Evolutionary conservation across 2,329 filamentous ascomycete species (phyloP).

Genomic region (Ramularia endophylla): DNA sequence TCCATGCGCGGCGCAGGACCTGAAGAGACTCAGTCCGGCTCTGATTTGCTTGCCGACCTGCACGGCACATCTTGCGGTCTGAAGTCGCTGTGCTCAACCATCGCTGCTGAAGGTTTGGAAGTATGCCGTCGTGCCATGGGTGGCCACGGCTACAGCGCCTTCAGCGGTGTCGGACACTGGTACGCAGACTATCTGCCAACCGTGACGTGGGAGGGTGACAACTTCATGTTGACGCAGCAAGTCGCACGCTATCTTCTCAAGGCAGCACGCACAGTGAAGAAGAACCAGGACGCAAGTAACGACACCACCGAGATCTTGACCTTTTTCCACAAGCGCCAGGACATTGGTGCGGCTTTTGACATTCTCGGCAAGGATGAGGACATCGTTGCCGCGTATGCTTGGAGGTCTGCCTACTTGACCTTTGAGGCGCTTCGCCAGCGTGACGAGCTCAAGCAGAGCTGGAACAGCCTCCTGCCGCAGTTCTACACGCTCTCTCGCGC

Average conservation of each 20-base stretch:
- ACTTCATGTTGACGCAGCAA: slow-evolving; percentile 78
- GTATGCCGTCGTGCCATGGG: slow-evolving; percentile 69
- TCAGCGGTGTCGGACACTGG: slow-evolving; percentile 69
- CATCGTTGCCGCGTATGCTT: slow-evolving; percentile 67
- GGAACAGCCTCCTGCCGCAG: slow-evolving; percentile 72
- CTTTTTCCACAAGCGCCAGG: slow-evolving; percentile 58
- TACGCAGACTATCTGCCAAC: slow-evolving; percentile 72
- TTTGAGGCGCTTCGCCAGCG: slow-evolving; percentile 70
- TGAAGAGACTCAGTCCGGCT: slow-evolving; percentile 60
- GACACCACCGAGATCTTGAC: slow-evolving; percentile 63
- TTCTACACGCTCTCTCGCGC: slow-evolving; percentile 72
- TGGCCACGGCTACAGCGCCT: slow-evolving; percentile 69
- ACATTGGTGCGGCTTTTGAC: slow-evolving; percentile 69
- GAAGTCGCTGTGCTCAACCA: slow-evolving; percentile 66
- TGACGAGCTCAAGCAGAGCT: slow-evolving; percentile 67
- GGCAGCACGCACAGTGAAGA: slow-evolving; percentile 64
- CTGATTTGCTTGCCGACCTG: slow-evolving; percentile 64
- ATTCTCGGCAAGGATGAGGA: slow-evolving; percentile 65
- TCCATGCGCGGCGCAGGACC: slow-evolving; percentile 55
- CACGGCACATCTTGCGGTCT: slow-evolving; percentile 72
- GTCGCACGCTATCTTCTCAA: slow-evolving; percentile 72
- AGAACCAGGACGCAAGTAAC: slow-evolving; percentile 58
- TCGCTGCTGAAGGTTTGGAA: slow-evolving; percentile 68
- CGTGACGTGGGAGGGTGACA: slow-evolving; percentile 69
- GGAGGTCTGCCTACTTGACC: slow-evolving; percentile 67